phyloP scores from a whole-genome alignment of 164 flowering plant species.

The Tetracentron sinense region DNA sequence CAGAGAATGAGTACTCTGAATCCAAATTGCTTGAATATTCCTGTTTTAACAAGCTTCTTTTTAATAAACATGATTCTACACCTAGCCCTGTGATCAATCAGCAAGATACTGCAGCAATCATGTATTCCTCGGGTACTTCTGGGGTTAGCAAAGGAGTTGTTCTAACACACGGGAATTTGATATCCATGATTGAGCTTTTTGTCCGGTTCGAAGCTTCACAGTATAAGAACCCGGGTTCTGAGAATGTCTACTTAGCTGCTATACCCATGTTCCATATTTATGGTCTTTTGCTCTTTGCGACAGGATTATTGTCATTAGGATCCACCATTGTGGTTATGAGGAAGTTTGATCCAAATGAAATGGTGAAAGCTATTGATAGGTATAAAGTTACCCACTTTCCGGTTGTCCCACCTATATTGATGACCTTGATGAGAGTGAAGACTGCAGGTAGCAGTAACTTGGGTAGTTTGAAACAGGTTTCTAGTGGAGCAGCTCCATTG shows the following conservation, averaged over 20 bases:
- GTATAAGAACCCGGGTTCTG: slow-evolving; percentile 27
- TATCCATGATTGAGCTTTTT: slow-evolving; percentile 58
- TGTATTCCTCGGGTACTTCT: slow-evolving; percentile 81
- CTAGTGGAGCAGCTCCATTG: slow-evolving; percentile 69
- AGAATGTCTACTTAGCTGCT: slow-evolving; percentile 54
- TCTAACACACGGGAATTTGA: slow-evolving; percentile 65
- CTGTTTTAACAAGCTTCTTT: slow-evolving; percentile 34
- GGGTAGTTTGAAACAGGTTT: slow-evolving; percentile 66
- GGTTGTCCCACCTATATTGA: slow-evolving; percentile 64
- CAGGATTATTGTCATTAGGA: slow-evolving; percentile 66
- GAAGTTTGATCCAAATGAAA: slow-evolving; percentile 46
- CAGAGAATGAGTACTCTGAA: slow-evolving; percentile 19
- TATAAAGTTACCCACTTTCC: slow-evolving; percentile 66
- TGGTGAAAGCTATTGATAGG: slow-evolving; percentile 44
- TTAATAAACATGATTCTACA: slow-evolving; percentile 13
- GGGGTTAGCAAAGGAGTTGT: slow-evolving; percentile 75
- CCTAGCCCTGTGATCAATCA: slow-evolving; percentile 45
- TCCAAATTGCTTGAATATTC: slow-evolving; percentile 5
- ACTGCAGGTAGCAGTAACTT: slow-evolving; percentile 16
- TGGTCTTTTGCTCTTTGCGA: slow-evolving; percentile 57
- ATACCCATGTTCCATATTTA: slow-evolving; percentile 82
- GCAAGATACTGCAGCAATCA: slow-evolving; percentile 61
- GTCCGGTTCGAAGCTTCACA: slow-evolving; percentile 68
- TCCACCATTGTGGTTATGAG: slow-evolving; percentile 61
- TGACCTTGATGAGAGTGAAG: slow-evolving; percentile 42